Percentiles rank a stretch among this genome's conserved stretches.
These are phyloP conservation scores for Lichtheimia ramosa DNA, from an alignment of 371 early-diverging fungal species.

Conservation along the genomic window DNA sequence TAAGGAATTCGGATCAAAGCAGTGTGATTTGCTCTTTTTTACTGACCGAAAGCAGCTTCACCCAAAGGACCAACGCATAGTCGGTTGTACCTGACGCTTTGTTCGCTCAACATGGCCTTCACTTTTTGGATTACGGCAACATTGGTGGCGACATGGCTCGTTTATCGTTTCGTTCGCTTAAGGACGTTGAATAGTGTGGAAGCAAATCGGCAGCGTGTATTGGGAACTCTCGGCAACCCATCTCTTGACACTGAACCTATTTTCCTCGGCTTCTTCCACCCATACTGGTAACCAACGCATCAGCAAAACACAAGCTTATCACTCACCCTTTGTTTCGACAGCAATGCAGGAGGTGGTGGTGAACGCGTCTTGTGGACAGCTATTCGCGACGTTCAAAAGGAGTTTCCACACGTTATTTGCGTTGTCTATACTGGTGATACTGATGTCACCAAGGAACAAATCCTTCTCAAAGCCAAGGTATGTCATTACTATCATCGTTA, in stretches of 20 bases:
- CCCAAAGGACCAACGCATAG: no score
- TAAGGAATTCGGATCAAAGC: no score
- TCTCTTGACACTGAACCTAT: conserved; percentile 16
- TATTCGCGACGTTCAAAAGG: conserved; percentile 71
- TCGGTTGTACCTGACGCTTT: no score
- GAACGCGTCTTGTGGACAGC: conserved; percentile 94
- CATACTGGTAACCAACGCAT: conserved; percentile 69
- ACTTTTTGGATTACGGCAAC: conserved; percentile 28
- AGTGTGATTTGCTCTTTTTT: no score
- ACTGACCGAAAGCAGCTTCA: no score
- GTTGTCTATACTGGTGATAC: conserved; percentile 83
- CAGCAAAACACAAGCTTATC: neutral
- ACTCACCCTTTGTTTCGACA: conserved; percentile 17
- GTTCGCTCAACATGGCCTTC: conserved; percentile 17
- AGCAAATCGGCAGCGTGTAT: conserved; percentile 20
- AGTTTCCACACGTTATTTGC: conserved; percentile 62
- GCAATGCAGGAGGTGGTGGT: conserved; percentile 94
- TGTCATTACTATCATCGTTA: neutral
- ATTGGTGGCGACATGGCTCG: conserved; percentile 10
- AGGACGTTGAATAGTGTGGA: conserved; percentile 15
- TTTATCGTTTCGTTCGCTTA: conserved; percentile 16
- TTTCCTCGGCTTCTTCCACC: conserved; percentile 86
- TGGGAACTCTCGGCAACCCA: conserved; percentile 21
- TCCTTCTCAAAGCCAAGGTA: conserved; percentile 67
- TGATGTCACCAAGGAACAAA: conserved; percentile 48